These are phyloP conservation scores for Crithidia sp. DNA, from an alignment of 208 protist species.

Conservation along the genomic window DNA sequence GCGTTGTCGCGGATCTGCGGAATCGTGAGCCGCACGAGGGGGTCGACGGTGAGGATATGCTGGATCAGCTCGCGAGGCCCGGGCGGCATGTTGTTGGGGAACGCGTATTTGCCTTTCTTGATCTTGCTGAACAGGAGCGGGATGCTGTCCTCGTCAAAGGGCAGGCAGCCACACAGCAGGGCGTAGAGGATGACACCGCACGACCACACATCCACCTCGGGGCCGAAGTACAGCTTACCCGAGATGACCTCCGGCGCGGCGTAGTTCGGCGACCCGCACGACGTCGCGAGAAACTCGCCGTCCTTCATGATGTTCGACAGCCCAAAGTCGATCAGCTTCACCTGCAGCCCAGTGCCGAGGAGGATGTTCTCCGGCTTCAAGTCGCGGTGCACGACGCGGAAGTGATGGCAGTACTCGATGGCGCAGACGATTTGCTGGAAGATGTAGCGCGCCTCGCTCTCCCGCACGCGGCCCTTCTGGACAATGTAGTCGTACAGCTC, in stretches of 20 bases:
- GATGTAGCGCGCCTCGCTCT: slow-evolving; percentile 95
- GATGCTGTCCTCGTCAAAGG: slow-evolving; percentile 94
- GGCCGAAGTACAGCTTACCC: slow-evolving; percentile 92
- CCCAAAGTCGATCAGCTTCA: slow-evolving; percentile 96
- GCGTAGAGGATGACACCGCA: slow-evolving; percentile 96
- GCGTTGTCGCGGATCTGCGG: slow-evolving; percentile 89
- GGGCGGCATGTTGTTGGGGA: slow-evolving; percentile 63
- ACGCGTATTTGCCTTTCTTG: slow-evolving; percentile 84
- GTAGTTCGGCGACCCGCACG: slow-evolving; percentile 95
- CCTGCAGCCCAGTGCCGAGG: slow-evolving; percentile 85
- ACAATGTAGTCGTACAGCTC: slow-evolving; percentile 99
- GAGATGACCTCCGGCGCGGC: slow-evolving; percentile 95
- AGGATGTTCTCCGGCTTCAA: slow-evolving; percentile 96
- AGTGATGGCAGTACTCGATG: slow-evolving; percentile 98
- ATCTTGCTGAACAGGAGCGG: slow-evolving; percentile 94
- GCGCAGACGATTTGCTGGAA: slow-evolving; percentile 99
- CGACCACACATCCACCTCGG: slow-evolving; percentile 95
- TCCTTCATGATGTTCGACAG: slow-evolving; percentile 94
- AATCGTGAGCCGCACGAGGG: slow-evolving; percentile 87
- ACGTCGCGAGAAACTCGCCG: slow-evolving; percentile 89
- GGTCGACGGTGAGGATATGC: slow-evolving; percentile 91
- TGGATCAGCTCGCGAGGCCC: slow-evolving; percentile 83
- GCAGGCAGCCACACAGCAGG: slow-evolving; percentile 91
- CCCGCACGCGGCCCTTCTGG: slow-evolving; percentile 93
- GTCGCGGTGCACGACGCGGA: slow-evolving; percentile 93